Percentiles rank a stretch among this genome's conserved stretches.
phyloP scores from a whole-genome alignment of 2,329 filamentous ascomycete species.

The Paradendryphiella salina region DNA sequence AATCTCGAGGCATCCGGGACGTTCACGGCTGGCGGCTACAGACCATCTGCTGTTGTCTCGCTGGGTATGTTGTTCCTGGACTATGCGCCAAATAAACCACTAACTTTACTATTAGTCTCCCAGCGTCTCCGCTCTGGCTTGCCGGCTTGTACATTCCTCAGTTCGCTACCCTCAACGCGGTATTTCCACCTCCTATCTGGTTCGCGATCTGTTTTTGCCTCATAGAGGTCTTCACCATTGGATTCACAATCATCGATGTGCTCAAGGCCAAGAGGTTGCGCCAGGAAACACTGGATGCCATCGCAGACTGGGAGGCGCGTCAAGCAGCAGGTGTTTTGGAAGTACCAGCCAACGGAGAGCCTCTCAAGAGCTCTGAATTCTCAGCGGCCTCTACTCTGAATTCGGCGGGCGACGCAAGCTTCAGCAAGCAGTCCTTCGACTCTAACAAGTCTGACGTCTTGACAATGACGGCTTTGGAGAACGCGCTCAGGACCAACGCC shows the following conservation, averaged over 20 bases:
- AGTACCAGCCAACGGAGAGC: constrained; percentile 6
- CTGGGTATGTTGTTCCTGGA: constrained; percentile 28
- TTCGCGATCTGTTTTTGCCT: constrained; percentile 41
- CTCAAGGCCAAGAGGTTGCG: constrained; percentile 32
- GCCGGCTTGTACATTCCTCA: constrained; percentile 37
- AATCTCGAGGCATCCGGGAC: constrained; percentile 39
- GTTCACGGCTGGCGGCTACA: constrained; percentile 41
- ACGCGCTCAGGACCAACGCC: constrained; percentile 37
- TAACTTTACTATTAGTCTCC: constrained; percentile 27
- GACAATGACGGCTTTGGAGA: constrained; percentile 42
- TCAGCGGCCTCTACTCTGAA: constrained; percentile 28
- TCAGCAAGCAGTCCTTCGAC: constrained; percentile 28
- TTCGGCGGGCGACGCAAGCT: constrained; percentile 10
- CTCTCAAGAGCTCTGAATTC: constrained; percentile 18
- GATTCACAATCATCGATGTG: constrained; percentile 38
- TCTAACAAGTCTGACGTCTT: constrained; percentile 38
- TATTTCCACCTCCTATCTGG: constrained; percentile 36
- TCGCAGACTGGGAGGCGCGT: constrained; percentile 40
- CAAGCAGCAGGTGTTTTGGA: constrained; percentile 20
- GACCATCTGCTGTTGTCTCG: constrained; percentile 41
- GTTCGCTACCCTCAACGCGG: constrained; percentile 31
- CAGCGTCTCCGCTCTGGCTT: constrained; percentile 42
- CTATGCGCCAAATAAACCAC: background rate
- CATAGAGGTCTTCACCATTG: constrained; percentile 39
- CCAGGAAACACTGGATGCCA: constrained; percentile 40